Base-by-base conservation (phyloP, 176 grass and related monocot species). In the Puccinellia tenuiflora region DNA sequence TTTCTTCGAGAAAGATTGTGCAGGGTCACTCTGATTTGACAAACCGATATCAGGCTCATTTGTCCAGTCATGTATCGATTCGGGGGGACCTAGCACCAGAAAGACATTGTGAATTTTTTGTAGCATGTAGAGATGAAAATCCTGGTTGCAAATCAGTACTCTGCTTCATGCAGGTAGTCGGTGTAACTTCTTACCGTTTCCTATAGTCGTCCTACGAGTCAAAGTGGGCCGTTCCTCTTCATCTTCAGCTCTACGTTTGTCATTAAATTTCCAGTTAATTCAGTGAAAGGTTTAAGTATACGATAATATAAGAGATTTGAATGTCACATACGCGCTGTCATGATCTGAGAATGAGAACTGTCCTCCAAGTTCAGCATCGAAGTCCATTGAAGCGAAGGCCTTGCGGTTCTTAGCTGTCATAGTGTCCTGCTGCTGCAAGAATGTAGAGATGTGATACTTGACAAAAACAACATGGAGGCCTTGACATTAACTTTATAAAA, bases 51-150 rank as follows among this genome's bases (percentile, higher is more conserved):
- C 91, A 88, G 76, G 77, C 33, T 98, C 96, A 46, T 86, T 90
- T 22, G 93, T 98, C 96, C 93, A 98, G 81, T 98, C 96, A 72
- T 38, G 87, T 77, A 96, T 14, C 61, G 93, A 90, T 22, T 90
- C 96, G 1, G 96, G 93, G 59, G 93, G 91, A 17, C 96, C 96
- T 96, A 79, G 29, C 47, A 86, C 76, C 54, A 83, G 50, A 86
- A 77, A 64, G 66, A 75, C 13, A 29, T 50, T 0, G 2, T 79
- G 2, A 86, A 67, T 30, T 59, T 59, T 78, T 16, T 74, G 59
- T 82, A 55, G 40, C 35, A 65, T 66, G 7, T 10, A 57, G 81
- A 60, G 46, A 59, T 43, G n/a, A 45, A 68, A 45, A 79, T 67
- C 55, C 12, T 26, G 38, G 26, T 30, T 54, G 43, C 16, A 77